These are phyloP conservation scores for Colletotrichum tofieldiae DNA, from an alignment of 2,329 filamentous ascomycete species.

Conservation along the genomic window DNA sequence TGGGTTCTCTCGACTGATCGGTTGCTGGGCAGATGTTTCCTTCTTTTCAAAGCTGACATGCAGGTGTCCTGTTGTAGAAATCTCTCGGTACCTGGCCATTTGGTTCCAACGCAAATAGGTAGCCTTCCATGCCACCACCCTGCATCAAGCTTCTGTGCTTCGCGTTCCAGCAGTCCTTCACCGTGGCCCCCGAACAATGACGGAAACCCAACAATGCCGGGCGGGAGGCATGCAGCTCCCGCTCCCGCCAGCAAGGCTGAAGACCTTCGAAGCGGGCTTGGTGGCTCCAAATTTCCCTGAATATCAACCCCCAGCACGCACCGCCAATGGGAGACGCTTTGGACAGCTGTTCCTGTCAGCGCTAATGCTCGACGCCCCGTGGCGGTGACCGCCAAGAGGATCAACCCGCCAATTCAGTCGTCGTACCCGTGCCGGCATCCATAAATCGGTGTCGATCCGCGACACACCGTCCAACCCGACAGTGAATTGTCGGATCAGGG, in stretches of 20 bases:
- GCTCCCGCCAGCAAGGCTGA: constrained; percentile 29
- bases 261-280: neutral
- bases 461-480: constrained; percentile 17
- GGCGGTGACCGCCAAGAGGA: constrained; percentile 27
- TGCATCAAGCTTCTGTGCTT: neutral
- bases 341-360: constrained; percentile 26
- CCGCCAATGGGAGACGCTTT: constrained; percentile 22
- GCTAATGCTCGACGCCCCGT: constrained; percentile 30
- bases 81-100: too few relatives aligned
- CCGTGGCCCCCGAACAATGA: neutral
- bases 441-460: constrained; percentile 23
- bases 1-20: neutral
- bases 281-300: constrained; percentile 24
- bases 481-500: constrained; percentile 18
- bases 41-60: too few relatives aligned
- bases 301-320: neutral
- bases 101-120: neutral
- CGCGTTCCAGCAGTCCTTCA: neutral
- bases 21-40: neutral
- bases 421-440: neutral
- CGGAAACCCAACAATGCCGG: neutral
- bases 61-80: neutral
- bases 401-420: constrained; percentile 3
- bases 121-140: neutral
- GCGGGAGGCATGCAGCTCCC: neutral